Evolutionary conservation across 169 alveolate species (phyloP), one percentile per base, ranked within the genome.

Genomic region (Babesia gibsoni): DNA sequence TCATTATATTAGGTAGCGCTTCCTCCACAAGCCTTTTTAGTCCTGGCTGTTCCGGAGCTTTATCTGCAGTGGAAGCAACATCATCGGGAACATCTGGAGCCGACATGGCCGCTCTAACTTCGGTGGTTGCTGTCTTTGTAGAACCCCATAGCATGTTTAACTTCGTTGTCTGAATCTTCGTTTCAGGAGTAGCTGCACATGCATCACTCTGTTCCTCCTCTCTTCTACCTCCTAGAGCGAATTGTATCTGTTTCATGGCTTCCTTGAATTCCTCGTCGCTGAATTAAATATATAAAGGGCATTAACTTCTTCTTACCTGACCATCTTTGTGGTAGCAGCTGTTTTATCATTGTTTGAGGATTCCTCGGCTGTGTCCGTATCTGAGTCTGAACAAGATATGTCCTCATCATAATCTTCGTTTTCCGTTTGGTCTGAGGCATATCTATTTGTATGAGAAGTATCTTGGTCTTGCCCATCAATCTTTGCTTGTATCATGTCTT

Each of bases 191-290:
- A n/a, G n/a, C n/a, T n/a, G n/a, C n/a, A n/a, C n/a, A n/a, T n/a
- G n/a, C n/a, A n/a, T n/a, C n/a, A n/a, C n/a, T n/a, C n/a, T 39
- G 20, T 39, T 10, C 53, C 3, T 14, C 10, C 10, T 42, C 58
- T 4, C 10, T 32, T n/a, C 16, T 50, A 7, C 41, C 58, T 30
- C 72, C 72, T 9, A 61, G 23, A 27, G 58, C 56, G 37, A 7
- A 4, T 2, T 61, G 67, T 9, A 69, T 69, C 35, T 69, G 57
- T 22, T 20, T 23, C 81, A 48, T 66, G 8, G 70, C 79, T 9
- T n/a, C 10, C 29, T 57, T 49, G 32, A 73, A 32, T 3, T 73
- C 84, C 6, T 36, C 68, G 33, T 74, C 53, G 35, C 80, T 64
- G 57, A 23, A 20, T 8, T 14, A 9, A 0, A 33, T 42, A 39